phyloP scores from a whole-genome alignment of 495 filamentous ascomycete species.

The Apiosordaria backusii region DNA sequence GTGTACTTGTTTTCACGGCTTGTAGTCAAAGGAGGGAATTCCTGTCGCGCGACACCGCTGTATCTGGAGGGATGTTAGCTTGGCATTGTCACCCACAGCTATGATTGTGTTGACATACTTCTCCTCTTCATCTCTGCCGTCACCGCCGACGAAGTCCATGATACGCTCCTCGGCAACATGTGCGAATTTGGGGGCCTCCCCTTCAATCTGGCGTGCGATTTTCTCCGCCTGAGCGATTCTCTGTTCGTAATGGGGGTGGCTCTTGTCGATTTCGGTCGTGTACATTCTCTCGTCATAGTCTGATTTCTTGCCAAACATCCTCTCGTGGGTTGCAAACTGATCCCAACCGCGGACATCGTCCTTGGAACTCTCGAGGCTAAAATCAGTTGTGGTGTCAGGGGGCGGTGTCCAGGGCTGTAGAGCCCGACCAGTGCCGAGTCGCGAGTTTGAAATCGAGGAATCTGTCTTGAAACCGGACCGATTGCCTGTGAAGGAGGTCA shows the following conservation, averaged over 20 bases:
- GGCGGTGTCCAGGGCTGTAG: constrained; percentile 85
- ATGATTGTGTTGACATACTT: constrained; percentile 56
- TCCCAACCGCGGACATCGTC: constrained; percentile 63
- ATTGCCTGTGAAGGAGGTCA: constrained; percentile 30
- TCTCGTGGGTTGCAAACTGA: constrained; percentile 88
- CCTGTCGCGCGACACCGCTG: constrained; percentile 80
- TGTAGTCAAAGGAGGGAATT: constrained; percentile 60
- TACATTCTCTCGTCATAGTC: constrained; percentile 93
- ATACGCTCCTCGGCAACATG: constrained; percentile 89
- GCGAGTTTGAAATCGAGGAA: constrained; percentile 76
- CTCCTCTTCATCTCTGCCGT: constrained; percentile 76
- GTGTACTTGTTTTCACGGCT: constrained; percentile 74
- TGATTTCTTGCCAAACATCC: constrained; percentile 77
- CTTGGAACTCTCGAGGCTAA: constrained; percentile 61
- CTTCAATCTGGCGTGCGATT: constrained; percentile 88
- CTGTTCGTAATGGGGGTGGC: constrained; percentile 73
- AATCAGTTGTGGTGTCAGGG: constrained; percentile 56
- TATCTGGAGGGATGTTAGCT: constrained; percentile 56
- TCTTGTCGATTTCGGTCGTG: constrained; percentile 83
- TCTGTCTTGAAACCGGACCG: constrained; percentile 74
- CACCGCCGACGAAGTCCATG: constrained; percentile 52
- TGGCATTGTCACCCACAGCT: not conserved
- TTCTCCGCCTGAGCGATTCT: constrained; percentile 71
- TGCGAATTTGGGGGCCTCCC: constrained; percentile 59
- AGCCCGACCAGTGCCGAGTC: constrained; percentile 64